Conservation (phyloP, 352 stramenopile species). For the Aphanomyces euteiches region DNA sequence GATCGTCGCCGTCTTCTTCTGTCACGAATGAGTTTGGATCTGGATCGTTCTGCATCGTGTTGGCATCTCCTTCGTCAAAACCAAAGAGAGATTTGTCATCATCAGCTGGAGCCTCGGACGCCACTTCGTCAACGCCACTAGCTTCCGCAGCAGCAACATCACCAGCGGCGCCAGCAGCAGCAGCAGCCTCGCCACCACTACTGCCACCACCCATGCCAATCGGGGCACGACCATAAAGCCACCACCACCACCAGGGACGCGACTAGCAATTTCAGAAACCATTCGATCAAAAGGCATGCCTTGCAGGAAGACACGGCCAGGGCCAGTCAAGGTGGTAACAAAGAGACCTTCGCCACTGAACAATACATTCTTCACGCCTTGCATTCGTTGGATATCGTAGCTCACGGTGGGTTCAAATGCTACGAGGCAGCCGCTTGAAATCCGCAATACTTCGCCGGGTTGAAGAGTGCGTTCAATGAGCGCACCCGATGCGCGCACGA, state of each 20-base stretch:
- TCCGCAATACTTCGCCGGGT: conserved; percentile 85
- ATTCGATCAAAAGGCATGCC: conserved; percentile 90
- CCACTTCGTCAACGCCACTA: conserved; percentile 27
- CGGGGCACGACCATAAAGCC: conserved; percentile 79
- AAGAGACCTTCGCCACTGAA: conserved; percentile 94
- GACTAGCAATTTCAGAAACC: conserved; percentile 87
- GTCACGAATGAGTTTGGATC: conserved; percentile 31
- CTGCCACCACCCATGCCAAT: conserved; percentile 58
- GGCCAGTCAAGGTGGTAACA: conserved; percentile 90
- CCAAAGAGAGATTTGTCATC: conserved; percentile 27
- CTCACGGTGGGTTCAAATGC: conserved; percentile 83
- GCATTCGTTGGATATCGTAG: conserved; percentile 90
- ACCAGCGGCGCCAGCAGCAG: conserved; percentile 33
- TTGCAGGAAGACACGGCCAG: conserved; percentile 88
- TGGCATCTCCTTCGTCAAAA: conserved; percentile 2
- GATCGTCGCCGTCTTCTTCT: conserved; percentile 32
- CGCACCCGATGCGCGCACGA: conserved; percentile 87
- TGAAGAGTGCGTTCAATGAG: conserved; percentile 84
- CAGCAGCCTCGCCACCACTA: conserved; percentile 38
- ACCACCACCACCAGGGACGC: conserved; percentile 64
- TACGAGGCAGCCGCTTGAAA: conserved; percentile 90
- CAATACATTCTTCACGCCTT: conserved; percentile 91
- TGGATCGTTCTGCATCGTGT: conserved; percentile 6
- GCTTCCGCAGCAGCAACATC: conserved; percentile 36
- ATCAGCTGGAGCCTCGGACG: conserved; percentile 25